Conservation (phyloP, 305 asterid genomes). For the Fraxinus latifolia region DNA sequence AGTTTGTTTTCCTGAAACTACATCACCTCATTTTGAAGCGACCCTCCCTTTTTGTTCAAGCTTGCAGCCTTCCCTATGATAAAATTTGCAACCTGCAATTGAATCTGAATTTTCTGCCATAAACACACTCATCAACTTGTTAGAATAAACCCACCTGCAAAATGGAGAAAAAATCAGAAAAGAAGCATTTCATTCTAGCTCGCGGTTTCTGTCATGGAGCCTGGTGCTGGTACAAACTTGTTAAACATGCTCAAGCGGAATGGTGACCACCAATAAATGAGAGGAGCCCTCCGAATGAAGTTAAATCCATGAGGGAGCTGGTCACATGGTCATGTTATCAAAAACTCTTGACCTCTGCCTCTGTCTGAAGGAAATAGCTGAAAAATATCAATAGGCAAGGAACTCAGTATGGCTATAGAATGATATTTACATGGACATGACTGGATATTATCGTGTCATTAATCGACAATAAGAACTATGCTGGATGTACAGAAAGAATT, state of each 20-base stretch:
- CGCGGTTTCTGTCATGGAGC: slow-evolving; percentile 64
- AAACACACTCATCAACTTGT: not conserved
- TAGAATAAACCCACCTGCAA: too few species aligned
- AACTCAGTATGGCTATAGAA: not conserved
- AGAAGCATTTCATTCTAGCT: slow-evolving; percentile 51
- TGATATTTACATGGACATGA: not conserved
- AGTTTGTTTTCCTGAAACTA: too few species aligned
- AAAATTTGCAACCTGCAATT: not conserved
- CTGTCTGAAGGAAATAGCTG: slow-evolving; percentile 35
- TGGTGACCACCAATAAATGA: slow-evolving; percentile 30
- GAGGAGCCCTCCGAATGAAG: slow-evolving; percentile 44
- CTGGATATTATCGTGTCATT: not conserved
- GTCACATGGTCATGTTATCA: slow-evolving; percentile 56
- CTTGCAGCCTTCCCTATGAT: not conserved
- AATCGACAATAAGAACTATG: too few species aligned
- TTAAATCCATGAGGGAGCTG: slow-evolving; percentile 33
- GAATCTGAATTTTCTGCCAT: not conserved
- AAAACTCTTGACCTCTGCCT: slow-evolving; percentile 30
- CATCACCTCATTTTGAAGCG: not conserved
- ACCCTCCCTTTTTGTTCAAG: not conserved
- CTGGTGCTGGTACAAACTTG: slow-evolving; percentile 69
- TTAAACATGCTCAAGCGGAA: slow-evolving; percentile 23
- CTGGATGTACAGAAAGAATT: too few species aligned
- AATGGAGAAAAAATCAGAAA: slow-evolving; percentile 4
- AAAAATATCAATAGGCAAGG: slow-evolving; percentile 9